phyloP scores from a whole-genome alignment of 2,329 filamentous ascomycete species.

The Pseudonectria foliicola region DNA sequence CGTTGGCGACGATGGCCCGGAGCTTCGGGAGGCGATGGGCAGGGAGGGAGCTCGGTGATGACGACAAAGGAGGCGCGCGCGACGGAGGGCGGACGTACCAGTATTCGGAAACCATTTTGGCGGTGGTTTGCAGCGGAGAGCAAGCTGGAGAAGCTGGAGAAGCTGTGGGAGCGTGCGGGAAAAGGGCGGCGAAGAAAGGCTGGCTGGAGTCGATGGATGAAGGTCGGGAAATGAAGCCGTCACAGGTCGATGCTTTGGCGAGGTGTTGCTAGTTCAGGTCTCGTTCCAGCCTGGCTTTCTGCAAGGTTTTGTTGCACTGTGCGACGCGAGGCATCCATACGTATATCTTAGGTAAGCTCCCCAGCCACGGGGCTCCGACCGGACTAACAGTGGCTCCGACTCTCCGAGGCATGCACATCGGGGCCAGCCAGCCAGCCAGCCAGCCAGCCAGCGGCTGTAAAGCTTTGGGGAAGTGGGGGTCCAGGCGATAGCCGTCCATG shows the following conservation, averaged over 20 bases:
- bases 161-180: too few species aligned
- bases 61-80: constrained; percentile 24
- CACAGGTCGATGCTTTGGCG: constrained; percentile 21
- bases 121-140: constrained; percentile 23
- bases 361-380: constrained; percentile 7
- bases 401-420: neutral
- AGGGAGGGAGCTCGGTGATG: constrained; percentile 23
- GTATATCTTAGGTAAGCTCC: constrained; percentile 17
- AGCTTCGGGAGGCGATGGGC: constrained; percentile 22
- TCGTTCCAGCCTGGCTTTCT: constrained; percentile 33
- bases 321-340: constrained; percentile 24
- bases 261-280: constrained; percentile 31
- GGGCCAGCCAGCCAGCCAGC: too few species aligned
- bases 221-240: constrained; percentile 18
- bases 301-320: constrained; percentile 35
- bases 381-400: constrained; percentile 14
- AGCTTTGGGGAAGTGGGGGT: neutral
- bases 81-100: constrained; percentile 58
- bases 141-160: constrained; percentile 7
- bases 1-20: constrained; percentile 15
- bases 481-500: constrained; percentile 13
- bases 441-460: too few species aligned
- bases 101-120: constrained; percentile 70
- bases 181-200: constrained; percentile 10
- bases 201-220: constrained; percentile 8